These are phyloP conservation scores for Pulveroboletus sp. DNA, from an alignment of 768 basidiomycete genomes.

Conservation along the genomic window DNA sequence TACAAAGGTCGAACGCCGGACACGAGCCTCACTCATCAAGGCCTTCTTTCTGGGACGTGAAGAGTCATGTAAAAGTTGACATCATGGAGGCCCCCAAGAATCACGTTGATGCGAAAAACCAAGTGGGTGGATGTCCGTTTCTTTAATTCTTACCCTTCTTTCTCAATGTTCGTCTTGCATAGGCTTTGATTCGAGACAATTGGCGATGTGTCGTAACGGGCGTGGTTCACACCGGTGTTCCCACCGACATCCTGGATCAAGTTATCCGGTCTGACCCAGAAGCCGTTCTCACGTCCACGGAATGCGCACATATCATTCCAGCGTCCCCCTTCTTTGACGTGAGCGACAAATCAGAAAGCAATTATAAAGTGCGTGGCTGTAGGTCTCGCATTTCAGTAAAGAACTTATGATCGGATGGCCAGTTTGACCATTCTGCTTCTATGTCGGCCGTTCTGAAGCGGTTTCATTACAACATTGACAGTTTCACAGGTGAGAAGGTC, in stretches of 20 bases:
- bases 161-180: not conserved
- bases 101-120: constrained; percentile 3
- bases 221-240: constrained; percentile 14
- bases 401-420: not conserved
- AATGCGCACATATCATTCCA: constrained; percentile 9
- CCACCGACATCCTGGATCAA: not conserved
- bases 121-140: not conserved
- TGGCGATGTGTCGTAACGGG: constrained; percentile 34
- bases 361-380: not conserved
- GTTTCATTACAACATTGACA: constrained; percentile 3
- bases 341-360: not conserved
- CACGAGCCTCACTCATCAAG: constrained; percentile 11
- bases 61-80: not conserved
- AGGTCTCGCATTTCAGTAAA: not conserved
- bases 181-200: constrained; percentile 37
- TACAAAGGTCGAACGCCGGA: constrained; percentile 20
- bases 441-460: constrained; percentile 1
- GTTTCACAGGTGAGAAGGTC: not conserved
- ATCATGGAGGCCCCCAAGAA: not conserved
- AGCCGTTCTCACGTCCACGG: no score
- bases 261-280: no score
- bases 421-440: constrained; percentile 4
- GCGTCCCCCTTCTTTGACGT: constrained; percentile 1
- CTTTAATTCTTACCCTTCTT: not conserved
- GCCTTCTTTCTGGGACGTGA: constrained; percentile 13